Conservation (phyloP, 2,329 filamentous ascomycete species). For the Gyromitra esculenta region DNA sequence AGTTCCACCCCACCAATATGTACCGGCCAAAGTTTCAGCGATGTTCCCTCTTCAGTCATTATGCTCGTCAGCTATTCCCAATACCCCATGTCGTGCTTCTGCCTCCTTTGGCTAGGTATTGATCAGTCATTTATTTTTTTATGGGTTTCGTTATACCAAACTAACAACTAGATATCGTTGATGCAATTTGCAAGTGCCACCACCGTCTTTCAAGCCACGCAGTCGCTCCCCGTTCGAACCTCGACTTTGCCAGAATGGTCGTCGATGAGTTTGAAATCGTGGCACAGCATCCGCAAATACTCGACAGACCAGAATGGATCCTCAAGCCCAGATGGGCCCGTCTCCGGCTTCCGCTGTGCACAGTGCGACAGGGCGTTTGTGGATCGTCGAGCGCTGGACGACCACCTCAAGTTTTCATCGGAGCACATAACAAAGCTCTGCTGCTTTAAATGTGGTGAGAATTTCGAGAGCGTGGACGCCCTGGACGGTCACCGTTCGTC, state of each 20-base stretch:
- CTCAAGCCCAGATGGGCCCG: too few species aligned
- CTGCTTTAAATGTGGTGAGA: neutral
- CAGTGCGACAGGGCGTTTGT: conserved; percentile 1
- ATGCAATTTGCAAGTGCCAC: neutral
- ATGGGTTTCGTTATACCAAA: neutral
- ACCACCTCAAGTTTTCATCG: neutral
- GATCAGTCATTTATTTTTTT: neutral
- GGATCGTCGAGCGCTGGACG: neutral
- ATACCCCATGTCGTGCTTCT: neutral
- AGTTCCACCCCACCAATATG: neutral
- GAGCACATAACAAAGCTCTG: neutral
- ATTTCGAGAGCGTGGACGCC: neutral
- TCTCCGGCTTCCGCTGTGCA: neutral
- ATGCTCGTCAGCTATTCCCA: neutral
- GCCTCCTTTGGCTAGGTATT: neutral
- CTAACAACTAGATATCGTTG: conserved; percentile 5
- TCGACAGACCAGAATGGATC: neutral
- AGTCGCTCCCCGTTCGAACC: neutral
- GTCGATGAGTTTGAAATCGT: neutral
- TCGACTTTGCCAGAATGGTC: neutral
- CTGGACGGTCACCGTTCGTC: neutral
- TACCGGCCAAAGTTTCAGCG: neutral
- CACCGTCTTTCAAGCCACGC: neutral
- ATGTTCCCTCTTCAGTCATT: neutral
- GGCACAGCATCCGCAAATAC: neutral